A percentile compares a stretch with the other conserved stretches of the same genome.
These are phyloP conservation scores for Nicotiana sylvestris DNA, from an alignment of 257 asterid genomes.

Conservation along the genomic window DNA sequence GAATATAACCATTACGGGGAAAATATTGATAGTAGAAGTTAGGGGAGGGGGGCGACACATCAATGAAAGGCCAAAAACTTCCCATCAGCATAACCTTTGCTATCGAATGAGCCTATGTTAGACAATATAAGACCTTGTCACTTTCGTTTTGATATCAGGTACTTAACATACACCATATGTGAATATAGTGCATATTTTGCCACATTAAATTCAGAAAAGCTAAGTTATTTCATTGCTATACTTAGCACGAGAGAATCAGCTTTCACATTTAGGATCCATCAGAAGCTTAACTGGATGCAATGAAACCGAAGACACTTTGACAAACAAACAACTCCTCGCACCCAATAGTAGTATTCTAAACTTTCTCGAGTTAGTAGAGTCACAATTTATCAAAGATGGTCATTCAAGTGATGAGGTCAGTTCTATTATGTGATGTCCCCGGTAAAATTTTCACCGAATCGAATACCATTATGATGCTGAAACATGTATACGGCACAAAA, in stretches of 20 bases:
- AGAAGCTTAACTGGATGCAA: no score
- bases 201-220: background rate
- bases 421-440: background rate
- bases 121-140: background rate
- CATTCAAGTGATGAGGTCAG: background rate
- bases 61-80: no score
- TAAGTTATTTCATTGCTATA: background rate
- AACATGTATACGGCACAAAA: background rate
- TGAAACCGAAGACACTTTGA: background rate
- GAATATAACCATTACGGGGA: no score
- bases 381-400: background rate
- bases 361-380: background rate
- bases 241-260: background rate
- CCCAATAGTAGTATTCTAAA: conserved; percentile 1
- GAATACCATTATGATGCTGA: background rate
- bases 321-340: background rate
- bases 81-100: no score
- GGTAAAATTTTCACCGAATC: background rate
- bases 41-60: no score
- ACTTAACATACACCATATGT: background rate
- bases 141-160: background rate
- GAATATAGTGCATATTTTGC: background rate
- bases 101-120: no score
- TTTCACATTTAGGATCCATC: background rate
- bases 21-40: no score